phyloP scores from a whole-genome alignment of 2,329 filamentous ascomycete genomes.

The Macroventuria anomochaeta region DNA sequence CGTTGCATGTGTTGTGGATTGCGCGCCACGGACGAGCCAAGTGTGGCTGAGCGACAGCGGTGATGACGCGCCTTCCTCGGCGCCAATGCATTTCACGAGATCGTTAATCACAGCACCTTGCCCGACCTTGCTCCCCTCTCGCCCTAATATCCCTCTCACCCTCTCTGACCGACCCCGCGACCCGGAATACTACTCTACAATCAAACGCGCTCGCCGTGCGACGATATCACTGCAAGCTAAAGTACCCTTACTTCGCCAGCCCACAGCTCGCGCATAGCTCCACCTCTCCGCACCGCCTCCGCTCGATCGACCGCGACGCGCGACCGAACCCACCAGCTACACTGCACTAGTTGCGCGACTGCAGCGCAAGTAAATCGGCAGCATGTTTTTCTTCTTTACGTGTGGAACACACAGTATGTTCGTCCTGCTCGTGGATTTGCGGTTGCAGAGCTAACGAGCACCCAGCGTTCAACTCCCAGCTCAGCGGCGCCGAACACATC shows the following conservation, averaged over 20 bases:
- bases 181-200: slow-evolving; percentile 16
- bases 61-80: slow-evolving; percentile 31
- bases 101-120: slow-evolving; percentile 9
- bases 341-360: not conserved
- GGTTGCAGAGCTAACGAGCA: slow-evolving; percentile 4
- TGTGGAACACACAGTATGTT: slow-evolving; percentile 57
- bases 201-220: slow-evolving; percentile 17
- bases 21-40: slow-evolving; percentile 22
- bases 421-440: not conserved
- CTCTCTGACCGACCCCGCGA: not conserved
- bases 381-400: slow-evolving; percentile 59
- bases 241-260: slow-evolving; percentile 12
- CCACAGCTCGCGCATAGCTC: slow-evolving; percentile 14
- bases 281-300: slow-evolving; percentile 11
- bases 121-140: slow-evolving; percentile 1
- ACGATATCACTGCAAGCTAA: not conserved
- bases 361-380: slow-evolving; percentile 2
- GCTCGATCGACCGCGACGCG: slow-evolving; percentile 6
- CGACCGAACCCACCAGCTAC: not conserved
- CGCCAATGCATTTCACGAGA: slow-evolving; percentile 22
- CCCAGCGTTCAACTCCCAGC: slow-evolving; percentile 54
- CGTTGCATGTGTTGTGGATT: not conserved
- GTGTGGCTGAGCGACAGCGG: slow-evolving; percentile 34
- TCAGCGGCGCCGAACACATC: slow-evolving; percentile 58
- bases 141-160: slow-evolving; percentile 2